Evolutionary conservation across 495 filamentous ascomycete species (phyloP).

Genomic region (Emericellopsis terricola): DNA sequence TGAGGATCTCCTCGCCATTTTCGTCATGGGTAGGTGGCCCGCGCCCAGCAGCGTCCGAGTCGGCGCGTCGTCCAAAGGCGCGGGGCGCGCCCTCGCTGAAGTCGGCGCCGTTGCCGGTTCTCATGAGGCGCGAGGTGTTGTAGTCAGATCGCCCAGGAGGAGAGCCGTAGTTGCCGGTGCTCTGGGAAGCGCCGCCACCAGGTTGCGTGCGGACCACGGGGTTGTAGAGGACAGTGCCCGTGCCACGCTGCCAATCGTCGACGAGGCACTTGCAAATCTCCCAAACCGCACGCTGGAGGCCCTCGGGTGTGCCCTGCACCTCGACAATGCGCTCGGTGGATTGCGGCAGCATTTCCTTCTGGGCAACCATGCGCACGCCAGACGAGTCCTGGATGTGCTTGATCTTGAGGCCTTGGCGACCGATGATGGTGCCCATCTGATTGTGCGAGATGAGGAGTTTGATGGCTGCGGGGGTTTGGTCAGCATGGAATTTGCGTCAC

Average conservation of each 20-base stretch:
- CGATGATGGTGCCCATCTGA: slow-evolving; percentile 99
- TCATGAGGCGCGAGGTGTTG: slow-evolving; percentile 57
- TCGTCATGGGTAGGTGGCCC: slow-evolving; percentile 71
- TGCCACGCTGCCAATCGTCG: slow-evolving; percentile 92
- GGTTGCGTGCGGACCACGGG: slow-evolving; percentile 72
- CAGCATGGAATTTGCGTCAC: too few species aligned
- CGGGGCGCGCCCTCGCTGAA: slow-evolving; percentile 66
- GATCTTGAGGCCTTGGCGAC: slow-evolving; percentile 89
- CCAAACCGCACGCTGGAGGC: slow-evolving; percentile 90
- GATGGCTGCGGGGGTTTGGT: slow-evolving; percentile 43
- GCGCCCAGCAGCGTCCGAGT: slow-evolving; percentile 57
- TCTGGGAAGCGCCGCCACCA: slow-evolving; percentile 30
- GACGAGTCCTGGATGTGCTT: slow-evolving; percentile 98
- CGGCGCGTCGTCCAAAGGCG: slow-evolving; percentile 57
- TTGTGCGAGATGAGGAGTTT: slow-evolving; percentile 97
- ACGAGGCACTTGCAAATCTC: slow-evolving; percentile 98
- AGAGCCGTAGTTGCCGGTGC: slow-evolving; percentile 15
- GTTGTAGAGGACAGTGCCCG: slow-evolving; percentile 92
- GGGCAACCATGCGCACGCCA: slow-evolving; percentile 93
- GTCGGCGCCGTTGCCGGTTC: slow-evolving; percentile 92
- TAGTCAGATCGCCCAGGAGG: slow-evolving; percentile 26
- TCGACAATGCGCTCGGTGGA: slow-evolving; percentile 98
- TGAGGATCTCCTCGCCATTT: slow-evolving; percentile 94
- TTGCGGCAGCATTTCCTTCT: slow-evolving; percentile 98
- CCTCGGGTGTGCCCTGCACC: slow-evolving; percentile 80